Conservation (phyloP, 192 early-diverging fungal genomes). For the Allomyces arbusculus region DNA sequence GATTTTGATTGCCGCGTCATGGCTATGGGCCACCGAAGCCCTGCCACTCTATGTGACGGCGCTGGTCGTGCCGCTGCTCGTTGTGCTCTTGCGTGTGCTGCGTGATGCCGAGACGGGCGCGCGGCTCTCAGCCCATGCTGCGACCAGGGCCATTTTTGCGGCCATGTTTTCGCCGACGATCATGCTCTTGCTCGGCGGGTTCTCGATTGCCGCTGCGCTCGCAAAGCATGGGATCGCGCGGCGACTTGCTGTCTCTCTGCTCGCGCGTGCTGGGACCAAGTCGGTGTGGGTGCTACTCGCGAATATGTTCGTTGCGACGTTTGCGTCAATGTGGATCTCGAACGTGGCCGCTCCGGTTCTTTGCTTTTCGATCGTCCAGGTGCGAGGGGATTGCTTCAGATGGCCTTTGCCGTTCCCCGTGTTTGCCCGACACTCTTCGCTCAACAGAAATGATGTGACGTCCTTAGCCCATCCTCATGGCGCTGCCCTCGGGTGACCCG, state of each 20-base stretch:
- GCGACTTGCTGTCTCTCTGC: slow-evolving; percentile 63
- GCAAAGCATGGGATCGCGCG: slow-evolving; percentile 93
- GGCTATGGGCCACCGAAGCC: slow-evolving; percentile 85
- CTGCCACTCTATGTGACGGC: slow-evolving; percentile 86
- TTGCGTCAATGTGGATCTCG: slow-evolving; percentile 96
- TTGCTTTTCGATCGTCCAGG: slow-evolving; percentile 79
- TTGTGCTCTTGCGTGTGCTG: slow-evolving; percentile 69
- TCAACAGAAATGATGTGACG: no score
- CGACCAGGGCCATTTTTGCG: slow-evolving; percentile 66
- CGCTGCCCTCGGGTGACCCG: slow-evolving; percentile 15
- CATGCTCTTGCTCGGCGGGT: slow-evolving; percentile 87
- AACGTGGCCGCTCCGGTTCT: slow-evolving; percentile 94
- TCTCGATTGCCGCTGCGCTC: slow-evolving; percentile 79
- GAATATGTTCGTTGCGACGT: slow-evolving; percentile 84
- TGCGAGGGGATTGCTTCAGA: slow-evolving; percentile 5
- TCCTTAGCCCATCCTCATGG: no score
- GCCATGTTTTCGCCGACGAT: slow-evolving; percentile 92
- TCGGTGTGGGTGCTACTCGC: slow-evolving; percentile 68
- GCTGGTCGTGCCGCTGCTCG: slow-evolving; percentile 67
- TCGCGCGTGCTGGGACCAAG: slow-evolving; percentile 67
- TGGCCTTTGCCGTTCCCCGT: neutral
- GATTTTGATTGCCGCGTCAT: slow-evolving; percentile 67
- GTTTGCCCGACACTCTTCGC: no score
- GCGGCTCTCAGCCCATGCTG: slow-evolving; percentile 40
- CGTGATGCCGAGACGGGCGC: slow-evolving; percentile 15